phyloP scores from a whole-genome alignment of 164 flowering plant genomes.

The Aristolochia fimbriata region DNA sequence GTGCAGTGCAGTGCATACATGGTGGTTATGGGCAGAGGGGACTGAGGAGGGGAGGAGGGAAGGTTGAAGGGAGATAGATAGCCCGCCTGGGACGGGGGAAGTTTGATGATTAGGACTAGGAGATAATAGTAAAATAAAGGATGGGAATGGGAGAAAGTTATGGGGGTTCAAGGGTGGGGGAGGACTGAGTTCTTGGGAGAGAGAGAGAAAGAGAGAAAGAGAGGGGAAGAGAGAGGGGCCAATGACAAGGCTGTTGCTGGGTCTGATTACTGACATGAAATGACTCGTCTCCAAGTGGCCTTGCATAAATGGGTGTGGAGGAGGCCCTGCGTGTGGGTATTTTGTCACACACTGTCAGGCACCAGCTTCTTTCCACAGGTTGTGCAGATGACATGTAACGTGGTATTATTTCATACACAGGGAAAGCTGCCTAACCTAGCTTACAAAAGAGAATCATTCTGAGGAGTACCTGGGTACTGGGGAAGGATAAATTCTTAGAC shows the following conservation, averaged over 20 bases:
- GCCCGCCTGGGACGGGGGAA: conserved; percentile 64
- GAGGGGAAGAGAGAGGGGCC: too few species aligned
- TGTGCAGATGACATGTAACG: conserved; percentile 10
- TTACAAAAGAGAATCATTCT: too few species aligned
- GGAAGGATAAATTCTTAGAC: too few species aligned
- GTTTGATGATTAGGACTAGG: conserved; percentile 42
- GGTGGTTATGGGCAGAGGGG: conserved; percentile 7
- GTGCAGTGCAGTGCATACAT: too few species aligned
- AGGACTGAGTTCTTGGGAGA: too few species aligned
- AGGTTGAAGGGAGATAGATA: conserved; percentile 9
- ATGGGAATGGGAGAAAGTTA: conserved; percentile 53
- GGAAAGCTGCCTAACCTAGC: too few species aligned
- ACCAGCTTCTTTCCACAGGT: conserved; percentile 14
- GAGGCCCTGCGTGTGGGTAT: conserved; percentile 36
- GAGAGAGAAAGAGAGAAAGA: too few species aligned
- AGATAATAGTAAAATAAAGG: conserved; percentile 26
- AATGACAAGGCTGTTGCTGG: conserved; percentile 8
- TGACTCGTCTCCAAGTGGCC: conserved; percentile 38
- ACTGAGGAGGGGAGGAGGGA: background rate
- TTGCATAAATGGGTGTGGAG: conserved; percentile 51
- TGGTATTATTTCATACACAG: too few species aligned
- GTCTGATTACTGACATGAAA: conserved; percentile 42
- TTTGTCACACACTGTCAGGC: conserved; percentile 32
- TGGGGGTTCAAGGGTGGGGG: conserved; percentile 41
- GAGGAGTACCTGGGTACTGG: too few species aligned